phyloP scores from a whole-genome alignment of 164 flowering plant genomes.

The Saururus chinensis region DNA sequence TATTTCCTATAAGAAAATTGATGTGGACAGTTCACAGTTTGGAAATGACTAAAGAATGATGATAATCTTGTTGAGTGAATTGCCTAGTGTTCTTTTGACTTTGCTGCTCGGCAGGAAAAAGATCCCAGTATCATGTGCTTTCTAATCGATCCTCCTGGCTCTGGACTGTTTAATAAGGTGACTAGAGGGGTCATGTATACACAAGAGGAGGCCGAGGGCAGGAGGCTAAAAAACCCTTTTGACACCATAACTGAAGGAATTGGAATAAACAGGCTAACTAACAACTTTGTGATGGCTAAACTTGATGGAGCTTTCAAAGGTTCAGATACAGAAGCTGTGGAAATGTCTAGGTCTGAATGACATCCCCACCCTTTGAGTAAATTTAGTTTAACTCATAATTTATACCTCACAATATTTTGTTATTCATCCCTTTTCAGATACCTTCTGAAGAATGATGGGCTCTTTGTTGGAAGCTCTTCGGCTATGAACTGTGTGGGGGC shows the following conservation, averaged over 20 bases:
- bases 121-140: conserved; percentile 64
- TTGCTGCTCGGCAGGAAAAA: conserved; percentile 45
- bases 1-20: no score
- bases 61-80: neutral
- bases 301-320: conserved; percentile 93
- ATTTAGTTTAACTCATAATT: neutral
- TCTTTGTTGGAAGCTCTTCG: conserved; percentile 94
- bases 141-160: conserved; percentile 92
- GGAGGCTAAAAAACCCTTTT: conserved; percentile 88
- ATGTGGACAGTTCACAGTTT: no score
- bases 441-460: conserved; percentile 85
- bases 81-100: neutral
- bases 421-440: conserved; percentile 31
- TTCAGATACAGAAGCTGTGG: conserved; percentile 86
- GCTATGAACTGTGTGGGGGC: conserved; percentile 99
- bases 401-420: neutral
- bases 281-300: conserved; percentile 69
- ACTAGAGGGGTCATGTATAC: conserved; percentile 97
- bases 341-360: conserved; percentile 84
- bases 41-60: no score
- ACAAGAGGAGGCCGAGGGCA: conserved; percentile 91
- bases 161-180: conserved; percentile 88
- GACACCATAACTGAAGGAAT: conserved; percentile 99
- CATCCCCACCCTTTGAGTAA: neutral
- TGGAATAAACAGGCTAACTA: conserved; percentile 82